Evolutionary conservation across 345 rosid genomes (phyloP), one percentile per base, ranked within the genome.

Genomic region (Rubroshorea leprosula): DNA sequence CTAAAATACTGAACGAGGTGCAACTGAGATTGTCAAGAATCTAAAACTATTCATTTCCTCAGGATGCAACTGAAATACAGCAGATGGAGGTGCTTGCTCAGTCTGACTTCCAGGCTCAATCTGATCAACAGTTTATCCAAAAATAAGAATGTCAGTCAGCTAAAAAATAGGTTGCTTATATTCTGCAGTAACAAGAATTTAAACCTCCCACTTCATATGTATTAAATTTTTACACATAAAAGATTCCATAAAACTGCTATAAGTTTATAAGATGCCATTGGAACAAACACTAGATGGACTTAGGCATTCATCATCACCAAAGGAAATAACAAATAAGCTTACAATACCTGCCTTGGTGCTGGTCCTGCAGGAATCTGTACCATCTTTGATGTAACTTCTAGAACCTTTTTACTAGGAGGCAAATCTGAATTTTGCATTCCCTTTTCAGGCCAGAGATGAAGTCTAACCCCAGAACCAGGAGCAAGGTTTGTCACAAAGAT

Each of bases 31-130:
- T n/a, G 97, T 89, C 75, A 89, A 72, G 73, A 89, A 93, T 76
- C 87, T 80, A 79, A 85, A 89, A 53, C 95, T 92, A 39, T 0
- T 76, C 96, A 87, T 76, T 64, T 89, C 94, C 61, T 85, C 80
- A 18, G 95, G 97, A 60, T 71, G 78, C 72, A 93, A 79, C 68
- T 57, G 54, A 76, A 93, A 75, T 50, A 89, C 77, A 51, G 90
- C 83, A 69, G 99, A 87, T 62, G 99, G 99, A 76, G 99, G 94
- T 11, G 94, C 86, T 78, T 93, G 99, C 80, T 93, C 99, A 6
- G 99, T 93, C 76, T 93, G 95, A 79, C 97, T 85, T 48, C 99
- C 99, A 52, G 99, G 99, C 77, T 93, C 97, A 22, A 83, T 70
- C 99, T 93, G 76, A 66, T 38, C 70, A 69, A 57, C 44, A 65